Base-by-base conservation (phyloP, 306 rosid species). In the Potentilla sterilis region DNA sequence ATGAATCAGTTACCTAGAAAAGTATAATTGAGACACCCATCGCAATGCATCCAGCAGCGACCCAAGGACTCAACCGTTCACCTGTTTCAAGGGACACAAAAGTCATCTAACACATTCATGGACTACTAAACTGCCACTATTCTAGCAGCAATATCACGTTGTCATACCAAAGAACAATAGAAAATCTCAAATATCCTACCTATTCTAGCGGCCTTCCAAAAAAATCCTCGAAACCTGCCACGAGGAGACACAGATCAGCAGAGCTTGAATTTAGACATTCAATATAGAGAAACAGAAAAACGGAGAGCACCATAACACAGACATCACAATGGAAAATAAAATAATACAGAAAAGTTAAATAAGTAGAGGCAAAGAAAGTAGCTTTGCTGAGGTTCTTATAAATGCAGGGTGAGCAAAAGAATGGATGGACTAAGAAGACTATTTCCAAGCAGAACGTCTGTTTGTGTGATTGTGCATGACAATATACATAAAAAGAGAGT, bases 41-140 rank as follows among this genome's bases (percentile, higher is more conserved):
- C 10, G 61, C 43, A 67, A 81, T 66, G 81, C 85, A 81, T 73
- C 85, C 85, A 65, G 54, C 71, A 37, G 85, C 85, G 32, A 81
- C 81, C 85, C 85, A 81, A 72, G 85, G 85, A 71, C 85, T 81
- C 85, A 81, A 38, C 2, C 85, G 81, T 73, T 81, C 85, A 58
- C 85, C 85, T 81, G 81, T 81, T 61, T 43, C 52, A 75, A 64
- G 73, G 1, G 44, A 49, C 71, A 43, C 69, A 66, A 35, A 66
- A n/a, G 11, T 67, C 32, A 73, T 46, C 67, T 51, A 61, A 40
- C 80, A 52, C 28, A 61, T 9, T 7, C 22, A 55, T 38, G 67
- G 65, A 40, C 24, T 38, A 7, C 14, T 16, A 0, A 55, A 73
- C 3, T 15, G 14, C 14, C 62, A 72, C 67, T 40, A 57, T 18